These are phyloP conservation scores for Eutrema japonicum DNA, from an alignment of 345 rosid genomes.

Conservation along the genomic window DNA sequence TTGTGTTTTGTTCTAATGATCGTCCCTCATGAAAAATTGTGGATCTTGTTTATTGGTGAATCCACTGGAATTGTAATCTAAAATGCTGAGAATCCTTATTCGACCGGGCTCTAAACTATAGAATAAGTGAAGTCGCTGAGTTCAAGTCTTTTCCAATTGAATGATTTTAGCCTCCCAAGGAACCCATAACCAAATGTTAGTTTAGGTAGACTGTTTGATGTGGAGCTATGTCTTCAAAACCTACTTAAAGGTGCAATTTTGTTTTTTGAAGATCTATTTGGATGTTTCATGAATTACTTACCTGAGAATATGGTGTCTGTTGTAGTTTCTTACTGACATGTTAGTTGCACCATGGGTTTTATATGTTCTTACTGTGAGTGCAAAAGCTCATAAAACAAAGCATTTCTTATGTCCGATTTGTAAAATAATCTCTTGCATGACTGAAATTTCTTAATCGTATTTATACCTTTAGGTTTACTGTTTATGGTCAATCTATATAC, in stretches of 20 bases:
- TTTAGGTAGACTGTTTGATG: constrained; percentile 3
- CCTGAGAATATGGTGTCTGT: background rate
- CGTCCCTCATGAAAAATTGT: background rate
- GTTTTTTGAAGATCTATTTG: background rate
- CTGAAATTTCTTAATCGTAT: background rate
- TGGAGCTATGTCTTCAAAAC: constrained; percentile 6
- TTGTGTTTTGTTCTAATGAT: constrained; percentile 19
- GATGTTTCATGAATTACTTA: background rate
- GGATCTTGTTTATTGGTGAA: constrained; percentile 27
- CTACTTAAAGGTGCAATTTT: background rate
- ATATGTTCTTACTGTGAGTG: background rate
- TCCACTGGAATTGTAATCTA: background rate
- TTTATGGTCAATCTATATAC: constrained; percentile 6
- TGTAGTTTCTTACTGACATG: constrained; percentile 4
- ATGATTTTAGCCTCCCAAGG: background rate
- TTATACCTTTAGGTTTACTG: background rate
- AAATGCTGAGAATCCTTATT: background rate
- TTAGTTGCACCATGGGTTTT: background rate
- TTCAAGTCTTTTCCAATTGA: background rate
- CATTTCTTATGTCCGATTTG: background rate
- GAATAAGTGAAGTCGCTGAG: constrained; percentile 21
- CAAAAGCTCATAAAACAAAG: background rate
- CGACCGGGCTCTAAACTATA: background rate
- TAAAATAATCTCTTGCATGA: background rate
- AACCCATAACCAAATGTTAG: background rate